These are phyloP conservation scores for Xerocomellus intermedius DNA, from an alignment of 768 basidiomycete genomes.

Conservation along the genomic window DNA sequence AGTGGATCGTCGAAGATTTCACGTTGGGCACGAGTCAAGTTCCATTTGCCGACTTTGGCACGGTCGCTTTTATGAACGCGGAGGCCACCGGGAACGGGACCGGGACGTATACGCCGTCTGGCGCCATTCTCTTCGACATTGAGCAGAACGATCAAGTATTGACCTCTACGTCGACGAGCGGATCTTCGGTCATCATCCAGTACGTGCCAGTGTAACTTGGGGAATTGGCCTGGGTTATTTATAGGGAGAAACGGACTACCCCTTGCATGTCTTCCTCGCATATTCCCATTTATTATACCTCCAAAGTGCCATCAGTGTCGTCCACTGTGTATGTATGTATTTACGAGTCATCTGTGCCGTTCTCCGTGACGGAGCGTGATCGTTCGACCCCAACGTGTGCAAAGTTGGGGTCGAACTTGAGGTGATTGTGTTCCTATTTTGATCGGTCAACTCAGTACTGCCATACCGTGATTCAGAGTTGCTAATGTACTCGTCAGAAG, in stretches of 20 bases:
- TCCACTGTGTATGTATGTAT: too few species aligned
- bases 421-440: too few species aligned
- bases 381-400: too few species aligned
- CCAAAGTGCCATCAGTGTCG: too few species aligned
- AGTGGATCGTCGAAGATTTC: constrained; percentile 15
- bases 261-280: background rate
- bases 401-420: too few species aligned
- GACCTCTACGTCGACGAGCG: background rate
- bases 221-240: background rate
- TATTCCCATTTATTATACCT: background rate
- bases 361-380: too few species aligned
- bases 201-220: background rate
- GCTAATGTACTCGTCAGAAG: too few species aligned
- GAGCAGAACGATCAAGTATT: background rate
- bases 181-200: background rate
- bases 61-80: constrained; percentile 1
- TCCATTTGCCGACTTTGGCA: constrained; percentile 9
- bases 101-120: background rate
- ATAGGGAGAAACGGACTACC: background rate
- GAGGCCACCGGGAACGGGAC: background rate
- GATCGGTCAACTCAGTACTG: too few species aligned
- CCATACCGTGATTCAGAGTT: too few species aligned
- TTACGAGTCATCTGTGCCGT: too few species aligned
- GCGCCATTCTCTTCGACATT: constrained; percentile 2
- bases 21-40: accelerated